Evolutionary conservation across 225 moss, liverwort and hornwort genomes (phyloP), one percentile per base, ranked within the genome.

Genomic region (Thuidium tamariscinum): DNA sequence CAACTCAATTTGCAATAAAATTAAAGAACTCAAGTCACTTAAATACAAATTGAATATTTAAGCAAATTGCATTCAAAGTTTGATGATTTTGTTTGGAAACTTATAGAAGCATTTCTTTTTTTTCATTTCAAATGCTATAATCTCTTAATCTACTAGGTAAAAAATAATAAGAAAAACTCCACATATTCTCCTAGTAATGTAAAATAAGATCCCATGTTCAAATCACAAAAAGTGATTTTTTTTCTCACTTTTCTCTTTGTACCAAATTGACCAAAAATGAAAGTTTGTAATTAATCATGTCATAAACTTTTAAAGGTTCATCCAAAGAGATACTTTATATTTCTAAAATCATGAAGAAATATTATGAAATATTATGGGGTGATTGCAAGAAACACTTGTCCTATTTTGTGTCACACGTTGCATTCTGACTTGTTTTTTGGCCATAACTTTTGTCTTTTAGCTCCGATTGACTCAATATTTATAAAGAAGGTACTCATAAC

Each of bases 261-360:
- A n/a, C n/a, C n/a, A n/a, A n/a, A 17, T 9, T 64, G 5, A n/a
- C n/a, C n/a, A n/a, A 64, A 34, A 64, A 34, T 64, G 18, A 2
- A 0, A 34, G 0, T 63, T 63, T 32, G 18, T 64, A 4, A 3
- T 10, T 64, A 5, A 64, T 34, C 17, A 18, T 64, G 9, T n/a
- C 10, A 8, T 9, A 10, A 34, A 2, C 18, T 4, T 18, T 34
- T 4, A 5, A 4, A 0, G 34, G 9, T 2, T 1, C 17, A 14
- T 16, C 16, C 44, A 6, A 6, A 44, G 44, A 44, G 44, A n/a
- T n/a, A n/a, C n/a, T n/a, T n/a, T n/a, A n/a, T n/a, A n/a, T n/a
- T n/a, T n/a, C n/a, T n/a, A n/a, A n/a, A n/a, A n/a, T n/a, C n/a
- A n/a, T n/a, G n/a, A n/a, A n/a, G n/a, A n/a, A n/a, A n/a, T n/a